A percentile compares a stretch with the other conserved stretches of the same genome.
Evolutionary conservation across 2,329 filamentous ascomycete species (phyloP).

Genomic region (Pestalotiopsis fici): DNA sequence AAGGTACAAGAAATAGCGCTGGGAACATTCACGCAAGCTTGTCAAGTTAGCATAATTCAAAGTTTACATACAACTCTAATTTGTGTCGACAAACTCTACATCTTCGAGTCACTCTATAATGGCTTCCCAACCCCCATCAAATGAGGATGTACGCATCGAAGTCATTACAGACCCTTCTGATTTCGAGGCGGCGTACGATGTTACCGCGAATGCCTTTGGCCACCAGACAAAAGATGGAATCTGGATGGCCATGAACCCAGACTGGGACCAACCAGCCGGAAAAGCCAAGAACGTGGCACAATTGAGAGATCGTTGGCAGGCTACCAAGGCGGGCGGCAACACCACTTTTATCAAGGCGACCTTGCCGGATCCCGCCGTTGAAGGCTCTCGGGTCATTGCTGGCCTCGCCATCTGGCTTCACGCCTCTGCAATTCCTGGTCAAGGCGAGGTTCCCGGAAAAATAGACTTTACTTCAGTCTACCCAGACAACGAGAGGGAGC

Average conservation of each 20-base stretch:
- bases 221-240: conserved; percentile 50
- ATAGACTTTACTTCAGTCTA: conserved; percentile 39
- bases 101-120: background rate
- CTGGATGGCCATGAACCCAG: conserved; percentile 53
- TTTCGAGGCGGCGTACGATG: conserved; percentile 26
- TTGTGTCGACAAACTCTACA: background rate
- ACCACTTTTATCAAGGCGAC: conserved; percentile 57
- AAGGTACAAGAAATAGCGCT: background rate
- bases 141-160: conserved; percentile 21
- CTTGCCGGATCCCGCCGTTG: conserved; percentile 34
- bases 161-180: conserved; percentile 20
- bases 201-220: conserved; percentile 46
- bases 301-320: conserved; percentile 42
- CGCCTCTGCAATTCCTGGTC: conserved; percentile 46
- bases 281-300: conserved; percentile 33
- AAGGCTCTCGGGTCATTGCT: conserved; percentile 36
- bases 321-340: conserved; percentile 45
- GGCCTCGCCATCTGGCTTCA: conserved; percentile 59
- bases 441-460: conserved; percentile 41
- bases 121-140: background rate
- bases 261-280: conserved; percentile 53
- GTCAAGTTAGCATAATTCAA: background rate
- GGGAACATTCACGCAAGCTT: background rate
- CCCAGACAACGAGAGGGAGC: conserved; percentile 43
- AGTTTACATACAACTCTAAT: background rate